Evolutionary conservation across 2,329 filamentous ascomycete species (phyloP).

Genomic region (Fusarium robinianum): DNA sequence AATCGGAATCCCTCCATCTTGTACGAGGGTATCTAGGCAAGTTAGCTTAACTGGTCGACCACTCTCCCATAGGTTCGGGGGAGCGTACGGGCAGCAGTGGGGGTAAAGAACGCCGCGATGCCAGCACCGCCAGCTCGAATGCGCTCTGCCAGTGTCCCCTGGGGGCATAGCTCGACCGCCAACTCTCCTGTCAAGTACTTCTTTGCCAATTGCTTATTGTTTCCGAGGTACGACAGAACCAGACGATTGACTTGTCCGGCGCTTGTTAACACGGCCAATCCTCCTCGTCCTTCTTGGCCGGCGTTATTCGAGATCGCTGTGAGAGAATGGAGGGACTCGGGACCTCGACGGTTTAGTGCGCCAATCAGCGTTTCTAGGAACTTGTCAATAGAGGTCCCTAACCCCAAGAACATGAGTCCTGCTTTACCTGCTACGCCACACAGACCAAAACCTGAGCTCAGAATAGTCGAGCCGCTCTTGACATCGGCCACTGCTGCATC

Average conservation of each 20-base stretch:
- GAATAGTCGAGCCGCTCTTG: constrained; percentile 68
- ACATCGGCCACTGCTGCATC: constrained; percentile 73
- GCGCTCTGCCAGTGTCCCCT: constrained; percentile 74
- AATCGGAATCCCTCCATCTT: constrained; percentile 70
- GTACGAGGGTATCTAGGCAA: constrained; percentile 61
- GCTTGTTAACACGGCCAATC: constrained; percentile 69
- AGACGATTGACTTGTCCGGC: constrained; percentile 73
- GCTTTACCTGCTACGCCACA: constrained; percentile 71
- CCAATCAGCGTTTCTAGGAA: constrained; percentile 70
- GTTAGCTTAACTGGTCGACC: constrained; percentile 27
- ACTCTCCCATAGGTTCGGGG: no score
- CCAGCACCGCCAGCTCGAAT: constrained; percentile 74
- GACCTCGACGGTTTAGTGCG: constrained; percentile 64
- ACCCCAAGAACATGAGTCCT: background rate
- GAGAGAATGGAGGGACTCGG: constrained; percentile 65
- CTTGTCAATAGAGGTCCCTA: constrained; percentile 2
- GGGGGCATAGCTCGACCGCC: constrained; percentile 75
- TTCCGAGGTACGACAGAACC: constrained; percentile 75
- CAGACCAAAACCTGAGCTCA: constrained; percentile 82
- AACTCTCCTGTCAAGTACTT: constrained; percentile 77
- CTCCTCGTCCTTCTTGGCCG: constrained; percentile 68
- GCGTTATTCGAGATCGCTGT: constrained; percentile 84
- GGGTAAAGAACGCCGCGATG: constrained; percentile 81
- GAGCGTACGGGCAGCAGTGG: constrained; percentile 67
- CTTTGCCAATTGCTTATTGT: constrained; percentile 75